phyloP scores from a whole-genome alignment of 1,284 basidiomycete species.

The Violaceomyces palustris region DNA sequence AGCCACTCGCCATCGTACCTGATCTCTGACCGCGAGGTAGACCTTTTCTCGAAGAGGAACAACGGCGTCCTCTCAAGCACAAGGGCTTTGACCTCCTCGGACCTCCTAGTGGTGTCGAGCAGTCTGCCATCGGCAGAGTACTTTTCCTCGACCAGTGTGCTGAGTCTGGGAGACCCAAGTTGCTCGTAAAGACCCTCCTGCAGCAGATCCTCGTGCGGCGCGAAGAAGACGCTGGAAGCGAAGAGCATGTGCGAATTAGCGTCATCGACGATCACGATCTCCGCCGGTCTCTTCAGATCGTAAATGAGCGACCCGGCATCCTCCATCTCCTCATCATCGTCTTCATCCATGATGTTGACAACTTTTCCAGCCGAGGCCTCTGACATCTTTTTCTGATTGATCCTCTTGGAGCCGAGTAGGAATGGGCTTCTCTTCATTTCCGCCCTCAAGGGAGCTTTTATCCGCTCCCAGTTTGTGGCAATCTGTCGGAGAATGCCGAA shows the following conservation, averaged over 20 bases:
- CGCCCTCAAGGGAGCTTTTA: conserved; percentile 61
- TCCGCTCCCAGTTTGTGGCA: conserved; percentile 66
- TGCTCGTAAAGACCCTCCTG: conserved; percentile 57
- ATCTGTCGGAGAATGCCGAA: conserved; percentile 74
- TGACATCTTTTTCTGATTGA: conserved; percentile 17
- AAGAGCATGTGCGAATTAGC: conserved; percentile 52
- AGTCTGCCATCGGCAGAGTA: conserved; percentile 60
- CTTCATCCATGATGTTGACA: conserved; percentile 16
- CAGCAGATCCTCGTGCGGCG: conserved; percentile 83
- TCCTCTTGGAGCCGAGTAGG: conserved; percentile 67
- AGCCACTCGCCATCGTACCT: conserved; percentile 69
- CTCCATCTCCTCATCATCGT: conserved; percentile 37
- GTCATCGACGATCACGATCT: conserved; percentile 51
- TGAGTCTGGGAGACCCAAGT: conserved; percentile 64
- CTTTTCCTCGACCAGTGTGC: conserved; percentile 68
- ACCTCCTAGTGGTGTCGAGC: conserved; percentile 33
- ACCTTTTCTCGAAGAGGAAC: conserved; percentile 82
- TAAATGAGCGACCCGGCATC: conserved; percentile 45
- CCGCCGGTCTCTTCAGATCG: conserved; percentile 46
- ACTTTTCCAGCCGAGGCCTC: not conserved
- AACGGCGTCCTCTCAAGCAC: conserved; percentile 84
- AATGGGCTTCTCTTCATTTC: conserved; percentile 69
- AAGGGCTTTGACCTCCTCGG: conserved; percentile 39
- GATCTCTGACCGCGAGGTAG: conserved; percentile 61
- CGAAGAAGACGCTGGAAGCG: conserved; percentile 60